Evolutionary conservation across 176 grass and related monocot species (phyloP).

Genomic region (Bothriochloa decipiens): DNA sequence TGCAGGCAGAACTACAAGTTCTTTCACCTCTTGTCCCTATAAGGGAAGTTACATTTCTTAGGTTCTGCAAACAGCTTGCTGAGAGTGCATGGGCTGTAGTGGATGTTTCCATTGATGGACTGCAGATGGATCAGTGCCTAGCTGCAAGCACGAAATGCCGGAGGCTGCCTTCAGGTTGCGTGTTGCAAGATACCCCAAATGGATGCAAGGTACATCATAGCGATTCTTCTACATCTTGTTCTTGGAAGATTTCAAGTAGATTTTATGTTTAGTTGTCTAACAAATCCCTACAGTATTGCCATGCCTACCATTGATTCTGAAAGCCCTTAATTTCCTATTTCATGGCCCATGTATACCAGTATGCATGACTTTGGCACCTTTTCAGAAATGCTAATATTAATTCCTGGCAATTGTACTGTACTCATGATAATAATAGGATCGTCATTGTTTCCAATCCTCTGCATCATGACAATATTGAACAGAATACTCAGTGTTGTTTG

Average conservation of each 20-base stretch:
- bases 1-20: slow-evolving; percentile 87
- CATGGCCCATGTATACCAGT: not conserved
- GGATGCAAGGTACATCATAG: slow-evolving; percentile 71
- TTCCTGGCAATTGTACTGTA: slow-evolving; percentile 3
- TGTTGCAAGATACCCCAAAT: slow-evolving; percentile 75
- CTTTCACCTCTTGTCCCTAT: slow-evolving; percentile 85
- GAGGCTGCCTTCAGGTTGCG: slow-evolving; percentile 84
- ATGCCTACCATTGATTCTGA: not conserved
- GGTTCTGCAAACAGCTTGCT: slow-evolving; percentile 79
- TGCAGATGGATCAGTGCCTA: slow-evolving; percentile 51
- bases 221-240: not conserved
- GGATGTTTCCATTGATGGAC: slow-evolving; percentile 84
- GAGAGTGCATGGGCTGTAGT: slow-evolving; percentile 81
- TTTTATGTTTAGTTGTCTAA: slow-evolving; percentile 13
- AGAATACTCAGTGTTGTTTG: slow-evolving; percentile 19
- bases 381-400: not conserved
- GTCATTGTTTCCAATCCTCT: slow-evolving; percentile 38
- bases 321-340: not conserved
- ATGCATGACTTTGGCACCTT: slow-evolving; percentile 3
- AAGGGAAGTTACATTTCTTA: slow-evolving; percentile 72
- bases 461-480: slow-evolving; percentile 30
- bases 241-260: not conserved
- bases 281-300: not conserved
- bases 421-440: slow-evolving; percentile 12
- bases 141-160: slow-evolving; percentile 56